phyloP scores from a whole-genome alignment of 2,329 filamentous ascomycete species.

The Pseudopyricularia javanii region DNA sequence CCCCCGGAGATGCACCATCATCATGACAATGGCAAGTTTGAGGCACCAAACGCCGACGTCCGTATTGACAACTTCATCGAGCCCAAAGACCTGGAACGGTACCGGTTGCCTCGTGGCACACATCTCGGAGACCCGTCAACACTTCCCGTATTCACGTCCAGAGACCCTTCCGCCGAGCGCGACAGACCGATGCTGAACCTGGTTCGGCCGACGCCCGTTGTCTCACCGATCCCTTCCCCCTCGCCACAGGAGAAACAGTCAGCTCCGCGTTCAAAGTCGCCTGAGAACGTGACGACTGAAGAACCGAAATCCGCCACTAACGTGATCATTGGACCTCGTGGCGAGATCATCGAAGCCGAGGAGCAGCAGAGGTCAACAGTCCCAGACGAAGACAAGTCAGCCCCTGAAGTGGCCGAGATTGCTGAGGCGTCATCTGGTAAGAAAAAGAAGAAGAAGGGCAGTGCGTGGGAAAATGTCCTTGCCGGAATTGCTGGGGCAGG shows the following conservation, averaged over 20 bases:
- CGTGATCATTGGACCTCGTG: not conserved
- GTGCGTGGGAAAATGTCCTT: constrained; percentile 38
- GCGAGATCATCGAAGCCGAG: constrained; percentile 10
- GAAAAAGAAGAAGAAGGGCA: constrained; percentile 9
- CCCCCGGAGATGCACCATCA: constrained; percentile 38
- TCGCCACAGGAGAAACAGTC: constrained; percentile 25
- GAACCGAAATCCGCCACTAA: constrained; percentile 13
- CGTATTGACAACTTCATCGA: constrained; percentile 45
- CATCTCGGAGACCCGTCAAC: constrained; percentile 11
- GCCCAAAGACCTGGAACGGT: constrained; percentile 33
- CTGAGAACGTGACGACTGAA: constrained; percentile 10
- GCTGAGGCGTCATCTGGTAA: not conserved
- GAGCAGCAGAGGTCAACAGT: constrained; percentile 10
- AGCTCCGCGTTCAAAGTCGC: not conserved
- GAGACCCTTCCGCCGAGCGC: constrained; percentile 41
- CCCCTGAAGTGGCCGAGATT: not conserved
- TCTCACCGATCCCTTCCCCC: constrained; percentile 28
- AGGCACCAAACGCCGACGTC: constrained; percentile 51
- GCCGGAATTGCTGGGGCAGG: constrained; percentile 31
- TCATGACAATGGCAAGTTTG: constrained; percentile 36
- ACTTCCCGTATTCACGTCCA: constrained; percentile 25
- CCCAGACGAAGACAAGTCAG: not conserved
- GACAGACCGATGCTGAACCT: constrained; percentile 48
- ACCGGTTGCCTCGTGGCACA: constrained; percentile 15
- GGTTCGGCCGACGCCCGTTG: constrained; percentile 43